Conservation (phyloP, 129 eudicot species). For the sunflower (Helianthus annuus) region HanXRQr2.0-SUNRISE NC_035442.2:4437025-4437524, state of each 20-base stretch:
- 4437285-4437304: conserved; percentile 42
- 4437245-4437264: conserved; percentile 24
- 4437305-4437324: conserved; percentile 47
- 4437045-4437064: conserved; percentile 33
- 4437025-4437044: conserved; percentile 33
- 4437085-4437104: conserved; percentile 16
- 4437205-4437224: conserved; percentile 44
- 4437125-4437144: conserved; percentile 49
- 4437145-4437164: conserved; percentile 30
- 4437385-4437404: conserved; percentile 23
- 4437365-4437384: neutral
- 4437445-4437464: conserved; percentile 80
- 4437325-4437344: conserved; percentile 32
- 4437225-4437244: conserved; percentile 17
- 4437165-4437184: conserved; percentile 56
- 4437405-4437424: conserved; percentile 28
- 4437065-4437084: conserved; percentile 25
- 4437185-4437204: conserved; percentile 84
- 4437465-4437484: conserved; percentile 85
- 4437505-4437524: conserved; percentile 97
- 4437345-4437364: conserved; percentile 1
- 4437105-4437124: conserved; percentile 36
- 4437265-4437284: conserved; percentile 31
- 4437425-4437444: conserved; percentile 24
- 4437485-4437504: conserved; percentile 91